phyloP scores from a whole-genome alignment of 495 filamentous ascomycete species.

The Xylaria curta region DNA sequence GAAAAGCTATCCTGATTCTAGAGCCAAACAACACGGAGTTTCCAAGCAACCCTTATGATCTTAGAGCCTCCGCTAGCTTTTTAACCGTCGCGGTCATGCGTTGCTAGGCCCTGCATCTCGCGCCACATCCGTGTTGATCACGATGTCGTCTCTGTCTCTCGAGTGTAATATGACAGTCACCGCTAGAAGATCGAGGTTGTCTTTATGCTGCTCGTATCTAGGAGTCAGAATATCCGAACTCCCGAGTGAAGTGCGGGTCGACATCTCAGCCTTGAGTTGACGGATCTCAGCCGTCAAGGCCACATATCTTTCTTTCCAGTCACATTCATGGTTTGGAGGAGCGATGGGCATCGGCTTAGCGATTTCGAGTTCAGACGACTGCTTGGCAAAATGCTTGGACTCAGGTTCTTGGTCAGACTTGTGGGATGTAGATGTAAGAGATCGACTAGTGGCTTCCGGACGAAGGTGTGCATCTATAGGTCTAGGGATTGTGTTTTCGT shows the following conservation, averaged over 20 bases:
- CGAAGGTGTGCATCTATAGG: not conserved
- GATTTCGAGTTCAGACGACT: conserved; percentile 23
- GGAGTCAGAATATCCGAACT: conserved; percentile 24
- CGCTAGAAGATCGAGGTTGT: conserved; percentile 48
- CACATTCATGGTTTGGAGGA: conserved; percentile 41
- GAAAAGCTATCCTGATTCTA: not conserved
- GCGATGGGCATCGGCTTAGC: conserved; percentile 32
- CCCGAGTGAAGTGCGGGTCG: conserved; percentile 28
- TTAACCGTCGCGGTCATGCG: not conserved
- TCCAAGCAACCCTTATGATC: not conserved
- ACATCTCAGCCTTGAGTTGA: conserved; percentile 38
- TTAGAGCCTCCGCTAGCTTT: not conserved
- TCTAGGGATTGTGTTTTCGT: not conserved
- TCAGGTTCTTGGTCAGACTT: not conserved
- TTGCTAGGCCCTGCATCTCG: not conserved
- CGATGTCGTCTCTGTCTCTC: conserved; percentile 52
- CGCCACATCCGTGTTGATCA: conserved; percentile 49
- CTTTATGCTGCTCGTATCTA: conserved; percentile 25
- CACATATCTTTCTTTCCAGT: conserved; percentile 42
- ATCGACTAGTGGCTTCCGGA: not conserved
- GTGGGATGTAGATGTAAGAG: not conserved
- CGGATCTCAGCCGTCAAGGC: conserved; percentile 39
- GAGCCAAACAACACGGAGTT: not conserved
- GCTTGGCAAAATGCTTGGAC: not conserved
- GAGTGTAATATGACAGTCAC: conserved; percentile 55